Evolutionary conservation across 2,329 filamentous ascomycete genomes (phyloP).

Genomic region (Alternaria sp.): DNA sequence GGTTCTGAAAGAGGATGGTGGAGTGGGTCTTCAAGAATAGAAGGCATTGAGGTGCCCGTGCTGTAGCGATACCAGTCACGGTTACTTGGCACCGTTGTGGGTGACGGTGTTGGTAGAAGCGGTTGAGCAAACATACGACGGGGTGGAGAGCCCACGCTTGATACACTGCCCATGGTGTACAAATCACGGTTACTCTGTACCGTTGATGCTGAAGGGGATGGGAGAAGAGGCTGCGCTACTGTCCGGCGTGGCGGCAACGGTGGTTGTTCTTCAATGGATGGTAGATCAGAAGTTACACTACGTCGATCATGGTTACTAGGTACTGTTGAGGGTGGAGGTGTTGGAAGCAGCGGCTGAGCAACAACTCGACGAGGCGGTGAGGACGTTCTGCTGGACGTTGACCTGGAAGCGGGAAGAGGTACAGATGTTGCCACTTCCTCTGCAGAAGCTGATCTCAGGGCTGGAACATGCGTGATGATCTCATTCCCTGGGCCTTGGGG

Average conservation of each 20-base stretch:
- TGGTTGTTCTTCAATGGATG: conserved; percentile 35
- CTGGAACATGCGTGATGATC: conserved; percentile 44
- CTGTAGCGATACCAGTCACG: conserved; percentile 33
- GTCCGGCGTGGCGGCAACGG: conserved; percentile 30
- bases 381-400: conserved; percentile 13
- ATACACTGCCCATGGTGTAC: conserved; percentile 8
- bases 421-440: conserved; percentile 31
- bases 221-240: conserved; percentile 43
- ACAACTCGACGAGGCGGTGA: conserved; percentile 35
- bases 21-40: conserved; percentile 43
- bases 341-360: conserved; percentile 44
- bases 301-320: conserved; percentile 32
- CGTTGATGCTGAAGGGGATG: conserved; percentile 42
- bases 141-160: conserved; percentile 17
- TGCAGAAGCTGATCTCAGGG: conserved; percentile 26
- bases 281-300: conserved; percentile 35
- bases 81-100: conserved; percentile 37
- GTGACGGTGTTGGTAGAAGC: conserved; percentile 43
- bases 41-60: conserved; percentile 41
- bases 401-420: conserved; percentile 26
- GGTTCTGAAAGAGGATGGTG: conserved; percentile 20
- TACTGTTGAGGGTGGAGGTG: conserved; percentile 42
- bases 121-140: conserved; percentile 35
- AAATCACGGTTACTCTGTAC: conserved; percentile 33
- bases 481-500: conserved; percentile 28